A percentile compares a stretch with the other conserved stretches of the same genome.
Conservation (phyloP, 2,329 filamentous ascomycete species). For the Simplicillium sp. region DNA sequence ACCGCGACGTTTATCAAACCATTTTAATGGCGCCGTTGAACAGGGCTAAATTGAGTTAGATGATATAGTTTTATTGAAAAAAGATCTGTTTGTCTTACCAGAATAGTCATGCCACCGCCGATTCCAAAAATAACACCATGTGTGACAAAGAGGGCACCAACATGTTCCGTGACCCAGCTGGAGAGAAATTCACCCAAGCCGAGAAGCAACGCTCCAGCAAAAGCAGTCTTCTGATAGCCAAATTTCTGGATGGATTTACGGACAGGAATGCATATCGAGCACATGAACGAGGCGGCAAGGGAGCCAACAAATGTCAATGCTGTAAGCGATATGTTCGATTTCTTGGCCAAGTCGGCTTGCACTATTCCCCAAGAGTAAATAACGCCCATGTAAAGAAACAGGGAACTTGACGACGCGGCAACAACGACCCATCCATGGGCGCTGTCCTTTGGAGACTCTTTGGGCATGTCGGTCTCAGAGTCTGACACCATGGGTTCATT, state of each 20-base stretch:
- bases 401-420: slow-evolving; percentile 12
- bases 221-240: slow-evolving; percentile 13
- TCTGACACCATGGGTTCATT: no score
- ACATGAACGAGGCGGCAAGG: slow-evolving; percentile 17
- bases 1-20: slow-evolving; percentile 16
- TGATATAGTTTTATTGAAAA: neutral
- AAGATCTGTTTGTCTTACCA: slow-evolving; percentile 10
- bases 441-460: slow-evolving; percentile 5
- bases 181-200: slow-evolving; percentile 17
- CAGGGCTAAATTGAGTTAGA: slow-evolving; percentile 8
- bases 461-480: no score
- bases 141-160: slow-evolving; percentile 14
- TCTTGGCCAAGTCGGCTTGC: slow-evolving; percentile 14
- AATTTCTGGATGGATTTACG: slow-evolving; percentile 12
- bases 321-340: slow-evolving; percentile 12
- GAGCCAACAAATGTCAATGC: slow-evolving; percentile 18
- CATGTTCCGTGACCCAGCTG: slow-evolving; percentile 12
- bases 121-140: slow-evolving; percentile 17
- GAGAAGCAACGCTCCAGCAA: slow-evolving; percentile 14
- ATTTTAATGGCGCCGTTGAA: slow-evolving; percentile 15
- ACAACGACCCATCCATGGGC: slow-evolving; percentile 16
- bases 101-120: slow-evolving; percentile 14
- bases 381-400: slow-evolving; percentile 18
- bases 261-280: slow-evolving; percentile 14
- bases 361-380: slow-evolving; percentile 18